Base-by-base conservation (phyloP, 371 early-diverging fungal genomes). In the Astathelohania contejeani region DNA sequence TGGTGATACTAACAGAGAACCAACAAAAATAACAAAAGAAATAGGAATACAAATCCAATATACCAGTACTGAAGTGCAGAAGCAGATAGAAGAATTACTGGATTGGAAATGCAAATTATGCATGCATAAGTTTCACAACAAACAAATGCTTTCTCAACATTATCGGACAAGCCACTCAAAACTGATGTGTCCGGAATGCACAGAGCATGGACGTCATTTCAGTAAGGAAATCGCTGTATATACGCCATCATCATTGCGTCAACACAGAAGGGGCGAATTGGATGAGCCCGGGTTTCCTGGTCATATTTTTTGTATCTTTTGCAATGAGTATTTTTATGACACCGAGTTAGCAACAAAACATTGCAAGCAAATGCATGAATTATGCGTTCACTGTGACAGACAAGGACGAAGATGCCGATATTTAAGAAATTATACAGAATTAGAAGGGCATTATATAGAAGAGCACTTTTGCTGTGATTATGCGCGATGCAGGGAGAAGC, bases 361-460 rank as follows among this genome's bases (percentile, higher is more conserved):
- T 58, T 66, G 67, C 49, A 61, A 50, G 22, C 53, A 62, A 40
- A 28, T 19, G 22, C 72, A 71, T 43, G 61, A 70, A 43, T 18
- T 59, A 14, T 75, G 75, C 48, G 54, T 62, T 24, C 32, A 70
- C 12, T 75, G 75, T 39, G 70, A 72, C 43, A 24, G 52, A 9
- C 19, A 66, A 1, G 71, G 74, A 42, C 49, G 48, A 18, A 66
- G 58, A 43, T 49, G 63, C 35, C 49, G 55, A 47, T 75, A 60
- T 46, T 75, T 69, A 22, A 65, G 52, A 44, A 55, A 65, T 49
- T 72, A 62, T 45, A 16, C 23, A 3, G 69, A 70, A 25, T 47
- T 75, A 14, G 70, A 72, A 53, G 39, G 24, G 10, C 75, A 75
- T 47, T 72, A 60, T 39, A 60, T 53, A 22, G 63, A 60, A 28